Percentiles rank a stretch among this genome's conserved stretches.
Evolutionary conservation across 441 rosid species (phyloP).

Genomic region (Jatropha podagrica): DNA sequence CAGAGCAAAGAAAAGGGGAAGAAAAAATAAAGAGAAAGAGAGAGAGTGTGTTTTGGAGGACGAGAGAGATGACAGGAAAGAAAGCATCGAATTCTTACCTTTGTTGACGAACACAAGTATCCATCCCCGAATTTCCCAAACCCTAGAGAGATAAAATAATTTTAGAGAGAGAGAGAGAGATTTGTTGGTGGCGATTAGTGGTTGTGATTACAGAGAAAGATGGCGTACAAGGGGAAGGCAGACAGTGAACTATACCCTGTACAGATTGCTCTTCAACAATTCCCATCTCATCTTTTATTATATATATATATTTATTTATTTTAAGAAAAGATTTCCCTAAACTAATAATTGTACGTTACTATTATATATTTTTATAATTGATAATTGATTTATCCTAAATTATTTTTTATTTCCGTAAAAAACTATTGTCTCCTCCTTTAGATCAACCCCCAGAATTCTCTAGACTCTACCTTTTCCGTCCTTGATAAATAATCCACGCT

Average conservation of each 20-base stretch:
- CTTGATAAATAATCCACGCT: too few relatives aligned
- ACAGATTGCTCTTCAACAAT: background rate
- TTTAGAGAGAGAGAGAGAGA: conserved; percentile 1
- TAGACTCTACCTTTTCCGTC: too few relatives aligned
- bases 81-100: conserved; percentile 9
- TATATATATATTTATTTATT: too few relatives aligned
- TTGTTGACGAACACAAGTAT: background rate
- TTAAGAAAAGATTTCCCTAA: too few relatives aligned
- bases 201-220: background rate
- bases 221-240: background rate
- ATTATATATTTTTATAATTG: too few relatives aligned
- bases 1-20: too few relatives aligned
- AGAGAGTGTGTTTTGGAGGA: background rate
- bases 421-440: too few relatives aligned
- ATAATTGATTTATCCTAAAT: too few relatives aligned
- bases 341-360: too few relatives aligned
- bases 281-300: background rate
- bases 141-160: conserved; percentile 13
- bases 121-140: conserved; percentile 8
- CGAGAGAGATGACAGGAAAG: background rate
- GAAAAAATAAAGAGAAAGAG: background rate
- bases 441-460: too few relatives aligned
- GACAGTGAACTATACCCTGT: background rate
- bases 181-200: background rate
- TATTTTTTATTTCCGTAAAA: too few relatives aligned